Evolutionary conservation across 2,329 filamentous ascomycete genomes (phyloP), one percentile per base, ranked within the genome.

Genomic region (Colletotrichum incanum): DNA sequence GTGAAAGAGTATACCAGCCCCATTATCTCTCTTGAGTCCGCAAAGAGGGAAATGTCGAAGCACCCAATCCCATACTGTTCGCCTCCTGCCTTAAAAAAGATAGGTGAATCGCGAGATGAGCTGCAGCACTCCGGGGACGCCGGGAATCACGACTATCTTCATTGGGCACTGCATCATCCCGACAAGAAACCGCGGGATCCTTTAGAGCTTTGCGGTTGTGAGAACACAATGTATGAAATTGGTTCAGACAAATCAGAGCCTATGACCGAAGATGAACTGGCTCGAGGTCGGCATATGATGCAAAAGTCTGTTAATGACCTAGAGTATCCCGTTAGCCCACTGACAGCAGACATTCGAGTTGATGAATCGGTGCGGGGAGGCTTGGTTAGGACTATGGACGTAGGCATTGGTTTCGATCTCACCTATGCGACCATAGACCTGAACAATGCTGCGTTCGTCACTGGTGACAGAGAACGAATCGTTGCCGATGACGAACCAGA

Each of bases 111-210:
- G 41, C 28, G 59, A 41, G 31, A 55, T 39, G 41, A 26, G 4
- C 1, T 72, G 28, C 56, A 72, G 23, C 64, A 43, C 11, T 69
- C 69, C 3, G 69, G 69, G 18, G 50, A 72, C 8, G 43, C 50
- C 3, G 58, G 58, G 5, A 11, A 23, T 4, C 59, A 68, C 9
- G 69, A 69, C 31, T 72, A 59, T 16, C 58, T 72, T 12, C 65
- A 69, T 31, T 72, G 69, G 65, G 39, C 41, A 5, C 26, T 49
- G 39, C n/a, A 63, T 11, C 65, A 68, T 50, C 14, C 8, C 34
- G 43, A 26, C 31, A 26, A 56, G 20, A 63, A 45, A 9, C 67
- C 67, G 8, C 18, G 11, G 14, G 6, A 26, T 34, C 23, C 18
- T 5, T 61, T n/a, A 26, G 67, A 66, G 9, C 31, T 54, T 3